Evolutionary conservation across 2,329 filamentous ascomycete species (phyloP).

Genomic region (Ascocoryne sarcoides): DNA sequence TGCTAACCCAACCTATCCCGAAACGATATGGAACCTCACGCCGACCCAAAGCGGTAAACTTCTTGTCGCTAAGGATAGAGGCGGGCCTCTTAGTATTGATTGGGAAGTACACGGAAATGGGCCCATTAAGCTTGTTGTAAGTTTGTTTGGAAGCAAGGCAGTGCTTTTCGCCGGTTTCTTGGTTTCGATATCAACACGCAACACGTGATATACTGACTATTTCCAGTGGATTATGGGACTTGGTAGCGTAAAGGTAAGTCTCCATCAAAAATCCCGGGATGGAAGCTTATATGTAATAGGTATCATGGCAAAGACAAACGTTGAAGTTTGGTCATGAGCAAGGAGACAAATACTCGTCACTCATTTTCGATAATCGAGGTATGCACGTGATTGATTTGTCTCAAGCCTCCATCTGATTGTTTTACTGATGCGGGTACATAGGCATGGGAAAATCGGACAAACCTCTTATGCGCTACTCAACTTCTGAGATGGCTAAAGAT

Average conservation of each 20-base stretch:
- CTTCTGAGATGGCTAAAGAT: conserved; percentile 77
- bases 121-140: conserved; percentile 60
- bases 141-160: conserved; percentile 2
- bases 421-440: conserved; percentile 8
- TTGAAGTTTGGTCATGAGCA: conserved; percentile 70
- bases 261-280: background rate
- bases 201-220: conserved; percentile 13
- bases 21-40: conserved; percentile 60
- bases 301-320: conserved; percentile 76
- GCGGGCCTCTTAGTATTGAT: conserved; percentile 66
- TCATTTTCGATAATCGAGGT: conserved; percentile 74
- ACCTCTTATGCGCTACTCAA: conserved; percentile 69
- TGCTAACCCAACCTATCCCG: conserved; percentile 56
- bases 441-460: conserved; percentile 72
- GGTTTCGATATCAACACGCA: too few species aligned
- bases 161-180: too few species aligned
- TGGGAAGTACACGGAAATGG: conserved; percentile 77
- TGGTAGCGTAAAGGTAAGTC: conserved; percentile 45
- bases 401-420: too few species aligned
- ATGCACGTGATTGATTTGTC: too few species aligned
- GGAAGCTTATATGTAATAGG: conserved; percentile 30
- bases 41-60: conserved; percentile 53
- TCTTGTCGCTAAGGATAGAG: conserved; percentile 58
- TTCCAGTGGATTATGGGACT: conserved; percentile 72
- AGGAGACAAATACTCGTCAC: conserved; percentile 57